A percentile compares a stretch with the other conserved stretches of the same genome.
Evolutionary conservation across 768 basidiomycete genomes (phyloP).

Genomic region (Pisolithus microcarpus): DNA sequence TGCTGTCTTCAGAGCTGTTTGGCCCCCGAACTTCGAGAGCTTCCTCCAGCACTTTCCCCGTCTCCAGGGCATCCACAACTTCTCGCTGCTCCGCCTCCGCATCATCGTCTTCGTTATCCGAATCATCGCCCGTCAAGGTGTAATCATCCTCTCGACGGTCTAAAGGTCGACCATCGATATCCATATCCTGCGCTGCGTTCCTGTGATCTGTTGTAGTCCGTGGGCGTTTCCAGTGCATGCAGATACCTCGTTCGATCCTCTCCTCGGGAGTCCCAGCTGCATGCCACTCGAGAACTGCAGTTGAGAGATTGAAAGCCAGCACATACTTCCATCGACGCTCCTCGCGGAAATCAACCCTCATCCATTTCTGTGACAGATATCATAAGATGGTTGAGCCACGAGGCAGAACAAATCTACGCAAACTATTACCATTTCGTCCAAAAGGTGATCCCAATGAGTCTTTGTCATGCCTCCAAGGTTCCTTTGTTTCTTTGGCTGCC

Average conservation of each 20-base stretch:
- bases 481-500: slow-evolving; percentile 92
- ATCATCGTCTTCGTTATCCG: slow-evolving; percentile 54
- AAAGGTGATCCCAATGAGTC: slow-evolving; percentile 90
- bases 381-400: not conserved
- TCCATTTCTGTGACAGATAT: slow-evolving; percentile 69
- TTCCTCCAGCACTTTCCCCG: slow-evolving; percentile 48
- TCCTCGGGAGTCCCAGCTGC: slow-evolving; percentile 57
- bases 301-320: slow-evolving; percentile 75
- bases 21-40: slow-evolving; percentile 39
- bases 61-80: slow-evolving; percentile 54
- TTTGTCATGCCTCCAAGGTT: slow-evolving; percentile 68
- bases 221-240: slow-evolving; percentile 55
- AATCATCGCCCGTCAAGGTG: slow-evolving; percentile 26
- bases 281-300: slow-evolving; percentile 85
- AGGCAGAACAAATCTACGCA: slow-evolving; percentile 16
- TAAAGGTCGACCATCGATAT: slow-evolving; percentile 20
- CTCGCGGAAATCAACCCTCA: slow-evolving; percentile 91
- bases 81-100: slow-evolving; percentile 49
- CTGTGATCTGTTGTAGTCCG: slow-evolving; percentile 32
- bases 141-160: slow-evolving; percentile 6
- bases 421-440: slow-evolving; percentile 84
- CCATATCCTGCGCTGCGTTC: slow-evolving; percentile 24
- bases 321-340: slow-evolving; percentile 90
- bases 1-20: slow-evolving; percentile 29
- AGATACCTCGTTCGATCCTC: slow-evolving; percentile 58